phyloP scores from a whole-genome alignment of 176 grass and related monocot species.

The Oryza longistaminata region DNA sequence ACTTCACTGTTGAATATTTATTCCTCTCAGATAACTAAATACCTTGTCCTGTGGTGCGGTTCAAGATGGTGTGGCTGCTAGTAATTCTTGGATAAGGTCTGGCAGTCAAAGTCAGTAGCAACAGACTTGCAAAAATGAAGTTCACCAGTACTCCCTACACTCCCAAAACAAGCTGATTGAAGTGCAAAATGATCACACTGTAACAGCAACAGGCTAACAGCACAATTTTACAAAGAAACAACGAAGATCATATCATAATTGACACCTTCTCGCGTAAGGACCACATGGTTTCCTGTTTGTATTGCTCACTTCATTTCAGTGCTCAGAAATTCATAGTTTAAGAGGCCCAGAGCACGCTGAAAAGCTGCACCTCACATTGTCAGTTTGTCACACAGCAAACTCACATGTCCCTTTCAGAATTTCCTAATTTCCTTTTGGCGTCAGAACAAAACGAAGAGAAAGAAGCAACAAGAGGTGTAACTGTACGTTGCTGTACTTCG shows the following conservation, averaged over 20 bases:
- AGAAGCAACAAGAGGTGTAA: background rate
- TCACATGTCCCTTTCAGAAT: constrained; percentile 37
- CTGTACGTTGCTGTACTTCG: background rate
- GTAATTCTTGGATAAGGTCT: background rate
- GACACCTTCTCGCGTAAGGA: background rate
- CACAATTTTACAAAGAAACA: background rate
- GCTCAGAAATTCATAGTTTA: background rate
- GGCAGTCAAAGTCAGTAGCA: background rate
- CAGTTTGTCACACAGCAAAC: background rate
- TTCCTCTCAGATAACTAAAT: no score
- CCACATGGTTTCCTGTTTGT: background rate
- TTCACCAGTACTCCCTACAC: background rate
- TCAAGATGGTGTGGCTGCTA: background rate
- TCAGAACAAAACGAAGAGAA: constrained; percentile 40
- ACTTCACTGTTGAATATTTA: background rate
- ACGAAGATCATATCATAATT: background rate
- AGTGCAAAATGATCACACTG: background rate
- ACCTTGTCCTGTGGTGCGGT: background rate
- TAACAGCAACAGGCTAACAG: background rate
- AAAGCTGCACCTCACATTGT: background rate
- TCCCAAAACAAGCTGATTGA: background rate
- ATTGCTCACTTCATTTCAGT: background rate
- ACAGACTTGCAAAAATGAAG: background rate
- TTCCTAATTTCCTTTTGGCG: constrained; percentile 27
- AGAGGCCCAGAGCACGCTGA: background rate